phyloP scores from a whole-genome alignment of 2,329 filamentous ascomycete genomes.

The Aspergillus fumigatiaffinis region DNA sequence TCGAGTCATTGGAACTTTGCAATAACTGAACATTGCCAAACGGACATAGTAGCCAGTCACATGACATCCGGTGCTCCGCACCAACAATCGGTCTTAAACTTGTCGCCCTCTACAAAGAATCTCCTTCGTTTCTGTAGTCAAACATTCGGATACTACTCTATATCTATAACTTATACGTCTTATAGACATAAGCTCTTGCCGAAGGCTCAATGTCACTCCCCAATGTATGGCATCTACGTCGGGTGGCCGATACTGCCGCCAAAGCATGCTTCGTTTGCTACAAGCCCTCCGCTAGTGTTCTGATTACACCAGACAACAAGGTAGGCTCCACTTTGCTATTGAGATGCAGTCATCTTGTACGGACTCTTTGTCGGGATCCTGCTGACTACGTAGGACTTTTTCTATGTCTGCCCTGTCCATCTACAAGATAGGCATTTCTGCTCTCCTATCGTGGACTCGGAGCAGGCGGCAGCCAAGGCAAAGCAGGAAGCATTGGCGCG shows the following conservation, averaged over 20 bases:
- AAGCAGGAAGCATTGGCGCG: slow-evolving; percentile 42
- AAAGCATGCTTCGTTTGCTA: slow-evolving; percentile 90
- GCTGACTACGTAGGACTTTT: slow-evolving; percentile 65
- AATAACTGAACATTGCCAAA: neutral
- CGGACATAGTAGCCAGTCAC: slow-evolving; percentile 8
- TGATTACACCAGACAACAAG: slow-evolving; percentile 87
- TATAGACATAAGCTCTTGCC: neutral
- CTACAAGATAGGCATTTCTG: slow-evolving; percentile 81
- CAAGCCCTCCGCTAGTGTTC: slow-evolving; percentile 79
- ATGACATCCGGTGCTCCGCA: slow-evolving; percentile 11
- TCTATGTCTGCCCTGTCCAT: slow-evolving; percentile 83
- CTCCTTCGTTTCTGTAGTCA: neutral
- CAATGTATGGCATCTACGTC: slow-evolving; percentile 81
- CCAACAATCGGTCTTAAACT: neutral
- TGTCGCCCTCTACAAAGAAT: neutral
- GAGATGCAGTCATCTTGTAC: neutral
- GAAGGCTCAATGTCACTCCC: slow-evolving; percentile 44
- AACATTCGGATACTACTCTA: neutral
- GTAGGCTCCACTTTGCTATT: slow-evolving; percentile 43
- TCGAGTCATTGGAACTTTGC: neutral
- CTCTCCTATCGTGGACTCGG: slow-evolving; percentile 48
- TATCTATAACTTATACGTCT: neutral
- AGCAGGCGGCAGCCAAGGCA: slow-evolving; percentile 39
- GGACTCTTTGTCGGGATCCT: neutral
- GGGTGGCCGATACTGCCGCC: slow-evolving; percentile 76